Base-by-base conservation (phyloP, 2,329 filamentous ascomycete genomes). In the Hirsutella thompsonii region DNA sequence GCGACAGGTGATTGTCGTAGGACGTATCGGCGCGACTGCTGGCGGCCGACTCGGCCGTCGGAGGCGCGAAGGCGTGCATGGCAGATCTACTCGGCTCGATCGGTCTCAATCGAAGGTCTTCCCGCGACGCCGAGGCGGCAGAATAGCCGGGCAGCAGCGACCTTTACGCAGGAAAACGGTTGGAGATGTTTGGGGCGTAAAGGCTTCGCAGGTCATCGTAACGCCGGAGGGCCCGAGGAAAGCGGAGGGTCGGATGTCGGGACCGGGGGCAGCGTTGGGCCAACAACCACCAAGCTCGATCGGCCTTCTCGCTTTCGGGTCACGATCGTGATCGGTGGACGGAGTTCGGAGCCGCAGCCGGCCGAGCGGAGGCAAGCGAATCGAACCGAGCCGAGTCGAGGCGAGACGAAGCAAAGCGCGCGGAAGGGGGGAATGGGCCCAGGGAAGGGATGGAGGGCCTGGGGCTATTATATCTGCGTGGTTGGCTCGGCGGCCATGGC, bases 61-160 rank as follows among this genome's bases (percentile, higher is more conserved):
- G 32, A 18, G 38, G n/a, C 19, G 46, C 33, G 21, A 45, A 47
- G 18, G 42, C 29, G 42, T 45, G 43, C 46, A 48, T 47, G 35
- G 43, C 29, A 5, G 35, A 30, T n/a, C 5, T 36, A 20, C 5
- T 13, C 8, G 9, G 8, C 35, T 20, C 11, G 10, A 14, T 36
- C 35, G n/a, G 32, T 16, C 30, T 16, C 30, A 14, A 14, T 34
- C 14, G 32, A 18, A 16, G 32, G 32, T 34, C 32, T 18, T 34
- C n/a, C 14, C 32, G 32, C 32, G 32, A 16, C 32, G 32, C 16
- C 32, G 13, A 18, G 32, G 32, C 32, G 32, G 32, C 32, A 16
- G 32, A 5, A 19, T 16, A 8, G 14, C 28, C 20, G 21, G 16
- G 33, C 19, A 20, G 37, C 32, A 18, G 34, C 18, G 16, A 37